Evolutionary conservation across 257 asterid genomes (phyloP).

Genomic region (Nicotiana benthamiana): DNA sequence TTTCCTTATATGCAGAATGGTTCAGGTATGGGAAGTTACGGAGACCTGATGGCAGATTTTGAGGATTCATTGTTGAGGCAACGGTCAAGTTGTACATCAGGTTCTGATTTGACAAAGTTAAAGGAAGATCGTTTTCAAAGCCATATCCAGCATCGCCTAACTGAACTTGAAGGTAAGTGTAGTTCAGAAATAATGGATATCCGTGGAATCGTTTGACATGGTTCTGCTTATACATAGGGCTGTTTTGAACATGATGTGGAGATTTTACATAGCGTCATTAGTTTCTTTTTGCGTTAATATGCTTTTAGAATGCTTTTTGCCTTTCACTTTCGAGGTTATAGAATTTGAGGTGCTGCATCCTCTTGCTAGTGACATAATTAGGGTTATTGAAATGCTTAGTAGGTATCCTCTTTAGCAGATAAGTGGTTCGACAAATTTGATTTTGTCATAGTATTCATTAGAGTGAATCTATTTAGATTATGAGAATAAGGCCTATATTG

Average conservation of each 20-base stretch:
- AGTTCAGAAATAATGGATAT: neutral
- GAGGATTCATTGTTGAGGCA: constrained; percentile 72
- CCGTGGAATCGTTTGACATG: neutral
- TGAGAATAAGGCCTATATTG: neutral
- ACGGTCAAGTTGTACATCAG: constrained; percentile 51
- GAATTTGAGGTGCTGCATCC: neutral
- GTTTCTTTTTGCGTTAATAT: neutral
- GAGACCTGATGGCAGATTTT: constrained; percentile 80
- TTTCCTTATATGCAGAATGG: constrained; percentile 40
- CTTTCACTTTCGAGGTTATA: neutral
- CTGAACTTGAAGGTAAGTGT: constrained; percentile 79
- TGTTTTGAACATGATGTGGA: neutral
- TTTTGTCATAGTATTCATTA: too few species aligned
- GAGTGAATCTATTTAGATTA: too few species aligned
- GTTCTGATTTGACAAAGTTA: constrained; percentile 50
- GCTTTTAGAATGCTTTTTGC: neutral
- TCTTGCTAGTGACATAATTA: neutral
- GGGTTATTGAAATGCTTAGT: neutral
- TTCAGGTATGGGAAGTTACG: constrained; percentile 43
- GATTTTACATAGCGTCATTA: neutral
- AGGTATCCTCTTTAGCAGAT: neutral
- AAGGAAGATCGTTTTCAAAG: constrained; percentile 56
- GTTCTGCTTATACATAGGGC: neutral
- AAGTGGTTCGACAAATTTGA: too few species aligned
- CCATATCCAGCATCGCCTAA: constrained; percentile 61